Base-by-base conservation (phyloP, 1,284 basidiomycete species). In the Porodaedalea pini region DNA sequence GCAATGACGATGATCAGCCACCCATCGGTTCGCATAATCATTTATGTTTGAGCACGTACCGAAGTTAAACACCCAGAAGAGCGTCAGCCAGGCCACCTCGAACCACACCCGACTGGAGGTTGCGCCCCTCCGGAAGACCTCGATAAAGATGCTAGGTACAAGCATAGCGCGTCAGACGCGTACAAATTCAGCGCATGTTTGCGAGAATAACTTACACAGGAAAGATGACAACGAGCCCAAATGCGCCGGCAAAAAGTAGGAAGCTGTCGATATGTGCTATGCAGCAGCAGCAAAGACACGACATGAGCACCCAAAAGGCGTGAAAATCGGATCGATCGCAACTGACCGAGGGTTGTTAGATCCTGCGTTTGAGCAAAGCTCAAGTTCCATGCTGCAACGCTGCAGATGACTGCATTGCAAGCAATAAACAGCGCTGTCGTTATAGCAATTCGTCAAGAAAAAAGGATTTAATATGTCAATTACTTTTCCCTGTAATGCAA, bases 361-460 rank as follows among this genome's bases (percentile, higher is more conserved):
- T 17, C 64, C 55, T 67, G 61, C 27, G 68, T 60, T 54, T 73
- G 68, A 25, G 75, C 69, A 63, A 86, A 71, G 63, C 78, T 78
- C 34, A 82, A 66, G 70, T 88, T 88, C 86, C 86, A 89, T 31
- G 83, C 83, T 56, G 84, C 81, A 31, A 83, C 75, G 63, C 81
- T 85, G 62, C 81, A 80, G 60, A 82, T 76, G 63, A 87, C 74
- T 49, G 85, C 82, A 73, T 80, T 86, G 70, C 79, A 86, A 61
- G 82, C 67, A 62, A 84, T 76, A 68, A 87, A 82, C 54, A 83
- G 62, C 64, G 72, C 88, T 90, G 62, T n/a, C n/a, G n/a, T n/a
- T 7, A 54, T 39, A 54, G 13, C 6, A 34, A 34, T 34, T 34
- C 13, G 32, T 34, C 54, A 27, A 45, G 21, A 27, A 27, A 17